Base-by-base conservation (phyloP, 2,329 filamentous ascomycete genomes). In the Fusarium oxysporum region DNA sequence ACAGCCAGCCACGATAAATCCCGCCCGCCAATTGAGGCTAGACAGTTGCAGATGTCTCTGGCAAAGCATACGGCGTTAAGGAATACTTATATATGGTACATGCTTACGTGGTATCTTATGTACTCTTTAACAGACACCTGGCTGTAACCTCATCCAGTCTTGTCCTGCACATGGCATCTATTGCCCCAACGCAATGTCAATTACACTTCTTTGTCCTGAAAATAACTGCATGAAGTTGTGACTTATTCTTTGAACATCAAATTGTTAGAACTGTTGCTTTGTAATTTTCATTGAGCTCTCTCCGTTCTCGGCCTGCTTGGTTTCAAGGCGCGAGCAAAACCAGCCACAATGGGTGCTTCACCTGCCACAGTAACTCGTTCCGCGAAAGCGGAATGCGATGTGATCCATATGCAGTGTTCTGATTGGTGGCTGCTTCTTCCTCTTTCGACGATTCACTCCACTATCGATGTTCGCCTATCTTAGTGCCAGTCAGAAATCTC, bases 351-450 rank as follows among this genome's bases (percentile, higher is more conserved):
- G 3, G 1, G 21, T 2, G 1, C 10, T 28, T 40, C 10, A 40
- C 19, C 50, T 37, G 50, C 50, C 23, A n/a, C 19, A n/a, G 9
- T 0, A 2, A 5, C 2, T 17, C 13, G 19, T 54, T 54, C 50
- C 50, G 50, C 30, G 4, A 11, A 14, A 19, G 48, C 48, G 48
- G 48, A 51, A 51, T 51, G 1, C 2, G 0, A 5, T 6, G 2
- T 14, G 12, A 4, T 6, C 1, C 30, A 35, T 8, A 3, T 6
- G 0, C 0, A 0, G 3, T 0, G 5, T 0, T n/a, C 4, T 40
- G 10, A 40, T 17, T n/a, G 13, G 50, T 7, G 50, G 23, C 13
- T 9, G 7, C 2, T 5, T n/a, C 13, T 7, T 38, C 23, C 33
- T 6, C 5, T 9, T 28, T 40, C 1, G 33, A 0, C 1, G 0